Evolutionary conservation across 768 basidiomycete genomes (phyloP), one percentile per base, ranked within the genome.

Genomic region (Boletus eberwhitei): DNA sequence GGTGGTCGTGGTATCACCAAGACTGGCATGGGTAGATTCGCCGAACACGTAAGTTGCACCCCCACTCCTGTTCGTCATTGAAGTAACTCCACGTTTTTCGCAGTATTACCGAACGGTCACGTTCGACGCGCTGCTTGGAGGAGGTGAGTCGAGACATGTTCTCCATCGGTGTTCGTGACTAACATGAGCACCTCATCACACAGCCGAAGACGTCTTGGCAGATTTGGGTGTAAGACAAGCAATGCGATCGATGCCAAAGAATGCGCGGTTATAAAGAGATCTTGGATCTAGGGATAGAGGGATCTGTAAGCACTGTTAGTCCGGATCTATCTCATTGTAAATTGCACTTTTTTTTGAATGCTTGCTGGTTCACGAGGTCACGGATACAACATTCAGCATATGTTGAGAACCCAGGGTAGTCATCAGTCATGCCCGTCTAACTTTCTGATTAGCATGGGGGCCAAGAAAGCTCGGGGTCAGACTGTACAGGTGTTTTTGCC

Each of bases 151-250:
- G 4, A 36, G 5, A 21, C 2, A 4, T 35, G n/a, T 5, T 21
- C 21, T 43, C 2, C 11, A 3, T 53, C 31, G 0, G 21, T 29
- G 9, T 13, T 16, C 5, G 13, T 39, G 11, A 46, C 50, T 60
- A n/a, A 61, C 57, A 22, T n/a, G 31, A 24, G 8, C 3, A 34
- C 12, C 3, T 0, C 9, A 45, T 14, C 17, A 41, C 19, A 21
- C 51, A 80, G 87, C 88, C 56, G 87, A 90, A 68, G 86, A 87
- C 57, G 87, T 90, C 11, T 71, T 91, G 50, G 80, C 81, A 3
- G 88, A 93, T 64, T 76, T 93, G 29, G 90, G 91, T 45, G 89
- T 91, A 9, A 79, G 90, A 45, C 89, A 91, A 67, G 89, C 89
- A 0, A 79, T 91, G 63, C 80, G 86, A 41, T 75, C 73, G 19